Conservation (phyloP, 1,284 basidiomycete species). For the Neonothopanus nambi region DNA sequence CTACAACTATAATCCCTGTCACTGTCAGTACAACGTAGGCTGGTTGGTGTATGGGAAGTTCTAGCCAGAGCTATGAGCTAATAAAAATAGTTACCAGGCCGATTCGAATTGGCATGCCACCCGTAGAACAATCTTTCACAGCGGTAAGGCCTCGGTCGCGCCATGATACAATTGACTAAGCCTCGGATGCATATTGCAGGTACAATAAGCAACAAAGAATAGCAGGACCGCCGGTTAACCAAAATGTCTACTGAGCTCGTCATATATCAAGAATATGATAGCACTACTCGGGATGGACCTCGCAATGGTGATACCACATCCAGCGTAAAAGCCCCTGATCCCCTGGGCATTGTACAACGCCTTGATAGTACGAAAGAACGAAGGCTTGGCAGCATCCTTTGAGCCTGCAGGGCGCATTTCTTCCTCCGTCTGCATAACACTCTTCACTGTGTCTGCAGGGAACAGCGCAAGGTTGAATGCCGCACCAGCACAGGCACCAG, state of each 20-base stretch:
- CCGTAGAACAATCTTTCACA: too few relatives aligned
- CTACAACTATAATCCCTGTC: too few relatives aligned
- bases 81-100: too few relatives aligned
- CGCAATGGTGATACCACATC: slow-evolving; percentile 92
- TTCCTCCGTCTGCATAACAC: slow-evolving; percentile 85
- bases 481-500: slow-evolving; percentile 69
- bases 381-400: slow-evolving; percentile 29
- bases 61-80: too few relatives aligned
- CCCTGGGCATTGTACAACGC: slow-evolving; percentile 82
- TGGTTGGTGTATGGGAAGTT: too few relatives aligned
- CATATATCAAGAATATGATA: slow-evolving; percentile 90
- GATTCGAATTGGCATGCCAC: too few relatives aligned
- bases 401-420: slow-evolving; percentile 53
- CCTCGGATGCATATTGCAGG: too few relatives aligned
- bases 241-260: slow-evolving; percentile 67
- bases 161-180: too few relatives aligned
- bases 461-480: slow-evolving; percentile 68
- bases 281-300: slow-evolving; percentile 88
- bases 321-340: slow-evolving; percentile 86
- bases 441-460: slow-evolving; percentile 89
- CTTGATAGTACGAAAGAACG: slow-evolving; percentile 72
- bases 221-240: slow-evolving; percentile 23
- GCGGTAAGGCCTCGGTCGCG: too few relatives aligned
- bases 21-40: too few relatives aligned
- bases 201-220: too few relatives aligned